phyloP scores from a whole-genome alignment of 371 early-diverging fungal genomes.

The Mortierella sp. region DNA sequence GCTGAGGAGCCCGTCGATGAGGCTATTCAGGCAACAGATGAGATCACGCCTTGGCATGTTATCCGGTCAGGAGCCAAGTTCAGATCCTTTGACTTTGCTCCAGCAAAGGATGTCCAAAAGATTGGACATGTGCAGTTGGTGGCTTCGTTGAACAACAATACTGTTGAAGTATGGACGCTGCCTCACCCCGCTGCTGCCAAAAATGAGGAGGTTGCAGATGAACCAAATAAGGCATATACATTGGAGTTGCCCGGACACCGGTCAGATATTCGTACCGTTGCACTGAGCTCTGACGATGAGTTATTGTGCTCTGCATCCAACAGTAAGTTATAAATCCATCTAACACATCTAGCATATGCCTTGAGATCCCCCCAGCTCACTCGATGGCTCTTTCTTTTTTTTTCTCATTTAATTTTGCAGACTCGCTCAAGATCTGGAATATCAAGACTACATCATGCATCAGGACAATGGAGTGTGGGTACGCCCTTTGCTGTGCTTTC shows the following conservation, averaged over 20 bases:
- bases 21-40: conserved; percentile 76
- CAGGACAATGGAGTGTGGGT: conserved; percentile 88
- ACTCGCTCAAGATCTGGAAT: conserved; percentile 91
- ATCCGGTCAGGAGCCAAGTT: conserved; percentile 80
- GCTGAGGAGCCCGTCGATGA: conserved; percentile 64
- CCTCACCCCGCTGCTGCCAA: conserved; percentile 63
- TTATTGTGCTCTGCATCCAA: conserved; percentile 87
- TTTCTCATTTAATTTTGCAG: conserved; percentile 25
- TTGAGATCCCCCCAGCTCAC: background rate
- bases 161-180: conserved; percentile 75
- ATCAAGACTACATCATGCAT: conserved; percentile 83
- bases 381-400: background rate
- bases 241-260: conserved; percentile 93
- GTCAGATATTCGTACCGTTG: conserved; percentile 87
- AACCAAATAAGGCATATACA: conserved; percentile 68
- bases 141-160: conserved; percentile 79
- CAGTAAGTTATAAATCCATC: conserved; percentile 54
- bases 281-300: conserved; percentile 90
- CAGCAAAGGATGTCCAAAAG: conserved; percentile 67
- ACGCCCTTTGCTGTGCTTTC: conserved; percentile 89
- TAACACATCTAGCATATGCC: background rate
- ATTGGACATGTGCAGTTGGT: conserved; percentile 66
- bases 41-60: conserved; percentile 72
- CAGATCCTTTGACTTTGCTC: conserved; percentile 82
- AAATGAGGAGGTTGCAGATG: conserved; percentile 63